Percentiles rank a stretch among this genome's conserved stretches.
Evolutionary conservation across 2,329 filamentous ascomycete species (phyloP).

Genomic region (Pseudogymnoascus sp.): DNA sequence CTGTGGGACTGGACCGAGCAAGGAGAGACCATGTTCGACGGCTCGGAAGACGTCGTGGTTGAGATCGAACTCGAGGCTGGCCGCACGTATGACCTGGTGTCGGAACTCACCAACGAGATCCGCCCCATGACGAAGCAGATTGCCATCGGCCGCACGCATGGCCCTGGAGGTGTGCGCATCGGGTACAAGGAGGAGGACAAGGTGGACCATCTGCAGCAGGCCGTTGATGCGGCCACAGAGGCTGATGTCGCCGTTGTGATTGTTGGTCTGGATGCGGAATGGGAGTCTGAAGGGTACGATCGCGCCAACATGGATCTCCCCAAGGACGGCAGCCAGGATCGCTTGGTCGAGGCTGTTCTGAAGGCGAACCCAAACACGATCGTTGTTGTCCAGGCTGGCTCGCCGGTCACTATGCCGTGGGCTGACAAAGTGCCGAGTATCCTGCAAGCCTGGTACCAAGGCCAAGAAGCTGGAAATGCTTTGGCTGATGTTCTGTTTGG

Average conservation of each 20-base stretch:
- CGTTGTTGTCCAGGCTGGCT: conserved; percentile 63
- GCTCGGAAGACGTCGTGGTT: conserved; percentile 56
- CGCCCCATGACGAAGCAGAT: conserved; percentile 54
- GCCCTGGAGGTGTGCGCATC: conserved; percentile 63
- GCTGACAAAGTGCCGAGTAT: conserved; percentile 55
- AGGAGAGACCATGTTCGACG: conserved; percentile 64
- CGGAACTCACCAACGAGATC: conserved; percentile 60
- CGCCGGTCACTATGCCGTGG: conserved; percentile 65
- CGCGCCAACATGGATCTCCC: conserved; percentile 54
- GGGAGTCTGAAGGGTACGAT: conserved; percentile 69
- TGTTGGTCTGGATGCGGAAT: conserved; percentile 63
- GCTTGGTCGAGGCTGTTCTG: conserved; percentile 54
- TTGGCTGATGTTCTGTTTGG: conserved; percentile 61
- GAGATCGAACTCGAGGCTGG: conserved; percentile 52
- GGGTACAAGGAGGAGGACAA: conserved; percentile 62
- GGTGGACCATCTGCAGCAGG: conserved; percentile 53
- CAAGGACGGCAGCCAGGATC: conserved; percentile 49
- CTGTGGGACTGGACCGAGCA: conserved; percentile 64
- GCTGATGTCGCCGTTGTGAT: conserved; percentile 63
- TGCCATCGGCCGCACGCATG: conserved; percentile 49
- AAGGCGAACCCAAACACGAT: conserved; percentile 57
- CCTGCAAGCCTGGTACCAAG: conserved; percentile 64
- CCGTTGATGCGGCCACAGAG: conserved; percentile 51
- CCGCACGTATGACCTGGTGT: conserved; percentile 51
- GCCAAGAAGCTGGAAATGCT: conserved; percentile 61